A percentile compares a stretch with the other conserved stretches of the same genome.
These are phyloP conservation scores for Suillus placidus DNA, from an alignment of 768 basidiomycete genomes.

Conservation along the genomic window DNA sequence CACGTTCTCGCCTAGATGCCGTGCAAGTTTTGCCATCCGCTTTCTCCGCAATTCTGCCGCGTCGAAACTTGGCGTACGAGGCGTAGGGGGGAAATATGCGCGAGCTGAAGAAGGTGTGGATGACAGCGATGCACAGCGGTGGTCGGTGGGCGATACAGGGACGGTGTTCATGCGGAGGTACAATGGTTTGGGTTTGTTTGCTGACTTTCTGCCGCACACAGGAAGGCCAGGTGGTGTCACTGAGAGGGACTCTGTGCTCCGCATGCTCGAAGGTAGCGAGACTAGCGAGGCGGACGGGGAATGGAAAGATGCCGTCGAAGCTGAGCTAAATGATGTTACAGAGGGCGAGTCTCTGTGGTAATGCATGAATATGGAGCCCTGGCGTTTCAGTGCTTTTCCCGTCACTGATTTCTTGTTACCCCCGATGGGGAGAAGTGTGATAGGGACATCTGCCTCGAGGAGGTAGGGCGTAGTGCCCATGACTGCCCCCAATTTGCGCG, in stretches of 20 bases:
- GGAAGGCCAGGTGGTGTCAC: conserved; percentile 25
- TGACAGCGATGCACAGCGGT: conserved; percentile 10
- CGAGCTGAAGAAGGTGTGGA: conserved; percentile 17
- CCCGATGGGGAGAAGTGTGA: conserved; percentile 26
- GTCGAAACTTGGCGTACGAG: conserved; percentile 26
- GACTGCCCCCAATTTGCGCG: conserved; percentile 39
- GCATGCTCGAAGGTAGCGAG: conserved; percentile 13
- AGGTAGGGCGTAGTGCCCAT: conserved; percentile 41
- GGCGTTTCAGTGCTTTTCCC: conserved; percentile 28
- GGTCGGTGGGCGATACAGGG: conserved; percentile 17
- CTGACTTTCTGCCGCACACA: conserved; percentile 15
- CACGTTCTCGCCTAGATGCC: conserved; percentile 61
- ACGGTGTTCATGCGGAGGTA: conserved; percentile 25
- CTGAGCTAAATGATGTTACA: conserved; percentile 23
- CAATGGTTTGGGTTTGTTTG: conserved; percentile 24
- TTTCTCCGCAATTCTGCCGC: conserved; percentile 42
- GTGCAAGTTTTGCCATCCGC: conserved; percentile 59
- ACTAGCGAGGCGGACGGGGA: conserved; percentile 23
- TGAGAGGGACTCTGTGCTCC: conserved; percentile 16
- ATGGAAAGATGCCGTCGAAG: conserved; percentile 15
- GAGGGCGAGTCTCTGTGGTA: conserved; percentile 23
- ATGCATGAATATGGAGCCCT: conserved; percentile 36
- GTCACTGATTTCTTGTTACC: conserved; percentile 16
- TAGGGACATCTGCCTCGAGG: conserved; percentile 29
- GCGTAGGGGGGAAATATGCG: conserved; percentile 19